Conservation (phyloP, 2,329 filamentous ascomycete genomes). For the Exophiala lecanii-corni region DNA sequence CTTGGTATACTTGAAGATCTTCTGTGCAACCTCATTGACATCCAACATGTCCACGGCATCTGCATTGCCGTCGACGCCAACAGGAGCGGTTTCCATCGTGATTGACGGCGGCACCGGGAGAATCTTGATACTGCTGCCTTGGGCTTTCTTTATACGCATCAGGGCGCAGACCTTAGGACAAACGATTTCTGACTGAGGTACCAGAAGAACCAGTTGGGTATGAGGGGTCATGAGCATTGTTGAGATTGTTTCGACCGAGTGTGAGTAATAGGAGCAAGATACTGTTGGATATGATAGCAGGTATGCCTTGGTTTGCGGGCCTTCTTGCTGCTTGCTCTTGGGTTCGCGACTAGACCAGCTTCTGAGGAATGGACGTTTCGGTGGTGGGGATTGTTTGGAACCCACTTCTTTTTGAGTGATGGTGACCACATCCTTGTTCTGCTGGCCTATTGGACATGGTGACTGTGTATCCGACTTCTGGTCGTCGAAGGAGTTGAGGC, state of each 20-base stretch:
- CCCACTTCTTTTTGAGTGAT: background rate
- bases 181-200: slow-evolving; percentile 15
- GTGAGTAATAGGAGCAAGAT: slow-evolving; percentile 5
- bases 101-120: slow-evolving; percentile 11
- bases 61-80: background rate
- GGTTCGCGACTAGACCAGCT: background rate
- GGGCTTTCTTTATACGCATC: slow-evolving; percentile 9
- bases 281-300: slow-evolving; percentile 12
- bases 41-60: background rate
- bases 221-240: slow-evolving; percentile 11
- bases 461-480: background rate
- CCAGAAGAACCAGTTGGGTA: slow-evolving; percentile 13
- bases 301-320: slow-evolving; percentile 6
- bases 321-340: slow-evolving; percentile 3
- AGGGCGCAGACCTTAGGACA: slow-evolving; percentile 12
- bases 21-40: slow-evolving; percentile 13
- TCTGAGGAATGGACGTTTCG: background rate
- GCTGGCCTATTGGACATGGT: background rate
- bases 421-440: background rate
- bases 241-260: slow-evolving; percentile 15
- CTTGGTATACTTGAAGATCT: slow-evolving; percentile 17
- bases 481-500: background rate
- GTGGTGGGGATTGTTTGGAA: background rate
- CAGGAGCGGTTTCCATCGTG: background rate
- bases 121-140: slow-evolving; percentile 10